Base-by-base conservation (phyloP, 495 filamentous ascomycete genomes). In the Sphaerosporella brunnea region DNA sequence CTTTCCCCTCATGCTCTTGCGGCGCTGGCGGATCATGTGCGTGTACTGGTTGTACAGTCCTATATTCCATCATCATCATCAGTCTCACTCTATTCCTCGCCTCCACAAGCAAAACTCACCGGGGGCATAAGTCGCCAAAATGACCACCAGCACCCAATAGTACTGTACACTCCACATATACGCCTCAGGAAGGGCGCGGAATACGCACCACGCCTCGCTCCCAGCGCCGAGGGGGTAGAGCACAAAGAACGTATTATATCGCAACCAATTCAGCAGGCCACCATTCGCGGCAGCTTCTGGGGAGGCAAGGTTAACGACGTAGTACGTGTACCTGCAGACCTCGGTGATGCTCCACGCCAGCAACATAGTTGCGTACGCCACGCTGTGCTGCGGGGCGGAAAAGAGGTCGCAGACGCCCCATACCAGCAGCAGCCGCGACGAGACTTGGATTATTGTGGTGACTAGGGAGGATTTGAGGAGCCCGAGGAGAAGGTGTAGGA, bases 161-260 rank as follows among this genome's bases (percentile, higher is more conserved):
- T 71, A 82, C 26, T 66, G 60, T 21, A 61, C 62, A 45, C 67
- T 60, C 41, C 73, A 50, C 38, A 61, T 59, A 49, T 53, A 60
- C 8, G 84, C 83, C 0, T 77, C 75, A 1, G 61, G 68, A 26
- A 80, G 69, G 2, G 80, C 72, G 53, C 64, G 63, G 50, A 73
- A 76, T 32, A 95, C 77, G 55, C 94, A 71, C 56, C 71, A 75
- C 35, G 77, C 79, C 71, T 97, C 90, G 63, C 82, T 86, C 10
- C 68, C 68, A 51, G 95, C 93, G 9, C 90, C 90, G 43, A 95
- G 56, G 2, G 92, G 90, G 60, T 97, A 97, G 16, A 97, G 72
- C 19, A 95, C 65, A 58, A 80, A 83, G 67, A 97, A 97, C 4
- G 80, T 79, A 64, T 92, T 93, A 60, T 97, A 97, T 61, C 84